These are phyloP conservation scores for Globisporangium viniferum DNA, from an alignment of 352 stramenopile species.

Conservation along the genomic window DNA sequence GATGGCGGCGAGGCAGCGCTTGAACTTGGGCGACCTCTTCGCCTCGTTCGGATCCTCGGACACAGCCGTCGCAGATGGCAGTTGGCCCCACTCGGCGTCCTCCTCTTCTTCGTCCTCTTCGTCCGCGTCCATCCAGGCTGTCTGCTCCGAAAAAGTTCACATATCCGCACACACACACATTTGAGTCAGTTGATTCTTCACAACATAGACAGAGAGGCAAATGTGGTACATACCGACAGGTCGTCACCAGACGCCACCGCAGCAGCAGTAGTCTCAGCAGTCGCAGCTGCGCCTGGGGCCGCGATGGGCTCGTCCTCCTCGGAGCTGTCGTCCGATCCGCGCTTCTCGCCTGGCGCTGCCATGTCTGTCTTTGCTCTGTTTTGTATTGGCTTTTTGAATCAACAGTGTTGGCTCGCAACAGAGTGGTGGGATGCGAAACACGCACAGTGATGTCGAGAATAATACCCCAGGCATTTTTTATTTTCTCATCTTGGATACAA, in stretches of 20 bases:
- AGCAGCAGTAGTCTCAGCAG: neutral
- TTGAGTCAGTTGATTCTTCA: neutral
- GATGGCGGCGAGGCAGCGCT: constrained; percentile 48
- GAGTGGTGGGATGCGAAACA: neutral
- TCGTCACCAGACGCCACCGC: constrained; percentile 20
- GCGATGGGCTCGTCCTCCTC: constrained; percentile 84
- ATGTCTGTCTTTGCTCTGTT: neutral
- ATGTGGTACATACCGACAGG: constrained; percentile 24
- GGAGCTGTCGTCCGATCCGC: constrained; percentile 67
- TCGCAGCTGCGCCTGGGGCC: constrained; percentile 10
- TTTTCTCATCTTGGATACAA: neutral
- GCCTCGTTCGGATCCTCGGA: neutral
- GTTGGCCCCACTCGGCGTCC: constrained; percentile 67
- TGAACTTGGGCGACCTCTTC: constrained; percentile 59
- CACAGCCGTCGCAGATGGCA: constrained; percentile 17
- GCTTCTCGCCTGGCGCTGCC: constrained; percentile 5
- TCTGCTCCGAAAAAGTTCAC: constrained; percentile 24
- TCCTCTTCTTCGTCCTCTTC: constrained; percentile 82
- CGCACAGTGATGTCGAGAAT: neutral
- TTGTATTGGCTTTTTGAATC: constrained; percentile 6
- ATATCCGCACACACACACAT: neutral
- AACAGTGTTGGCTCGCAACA: constrained; percentile 1
- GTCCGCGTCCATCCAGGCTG: constrained; percentile 72
- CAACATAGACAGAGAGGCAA: neutral
- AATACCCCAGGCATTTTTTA: neutral